These are phyloP conservation scores for Cystobasidium pallidum DNA, from an alignment of 1,284 basidiomycete genomes.

Conservation along the genomic window DNA sequence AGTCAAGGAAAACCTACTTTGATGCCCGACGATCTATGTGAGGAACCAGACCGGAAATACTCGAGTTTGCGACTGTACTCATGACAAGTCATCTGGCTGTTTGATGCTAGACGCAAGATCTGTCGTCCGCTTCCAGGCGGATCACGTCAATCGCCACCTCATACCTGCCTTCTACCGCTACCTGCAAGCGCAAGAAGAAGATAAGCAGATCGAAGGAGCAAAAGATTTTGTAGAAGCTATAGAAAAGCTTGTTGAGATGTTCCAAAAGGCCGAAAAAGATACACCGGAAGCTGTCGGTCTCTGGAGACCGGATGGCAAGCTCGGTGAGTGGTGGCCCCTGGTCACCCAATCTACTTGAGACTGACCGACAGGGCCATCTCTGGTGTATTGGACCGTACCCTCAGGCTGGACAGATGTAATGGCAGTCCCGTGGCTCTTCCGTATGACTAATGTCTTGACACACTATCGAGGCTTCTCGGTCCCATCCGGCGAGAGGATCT, in stretches of 20 bases:
- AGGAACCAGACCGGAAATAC: no score
- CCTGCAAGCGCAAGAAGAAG: constrained; percentile 70
- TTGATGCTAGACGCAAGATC: constrained; percentile 40
- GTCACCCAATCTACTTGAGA: no score
- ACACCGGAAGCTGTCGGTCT: constrained; percentile 41
- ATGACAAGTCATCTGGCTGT: no score
- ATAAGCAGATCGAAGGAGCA: constrained; percentile 64
- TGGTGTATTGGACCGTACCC: neutral
- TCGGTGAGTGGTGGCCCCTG: constrained; percentile 15
- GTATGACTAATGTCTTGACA: constrained; percentile 67
- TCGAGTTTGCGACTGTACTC: no score
- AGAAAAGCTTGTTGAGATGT: constrained; percentile 63
- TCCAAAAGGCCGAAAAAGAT: constrained; percentile 64
- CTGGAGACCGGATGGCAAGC: constrained; percentile 34
- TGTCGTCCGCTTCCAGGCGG: constrained; percentile 66
- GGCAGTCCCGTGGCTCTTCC: constrained; percentile 74
- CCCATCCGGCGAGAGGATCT: constrained; percentile 62
- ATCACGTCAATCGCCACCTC: constrained; percentile 68
- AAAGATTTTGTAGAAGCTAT: constrained; percentile 66
- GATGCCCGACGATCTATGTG: constrained; percentile 40
- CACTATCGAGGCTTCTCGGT: constrained; percentile 69
- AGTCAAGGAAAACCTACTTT: constrained; percentile 34
- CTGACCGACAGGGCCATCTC: no score
- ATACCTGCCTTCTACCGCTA: constrained; percentile 77
- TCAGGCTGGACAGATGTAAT: constrained; percentile 71